Evolutionary conservation across 2,329 filamentous ascomycete genomes (phyloP), one percentile per base, ranked within the genome.

Genomic region (Aspergillus fumigatus): DNA sequence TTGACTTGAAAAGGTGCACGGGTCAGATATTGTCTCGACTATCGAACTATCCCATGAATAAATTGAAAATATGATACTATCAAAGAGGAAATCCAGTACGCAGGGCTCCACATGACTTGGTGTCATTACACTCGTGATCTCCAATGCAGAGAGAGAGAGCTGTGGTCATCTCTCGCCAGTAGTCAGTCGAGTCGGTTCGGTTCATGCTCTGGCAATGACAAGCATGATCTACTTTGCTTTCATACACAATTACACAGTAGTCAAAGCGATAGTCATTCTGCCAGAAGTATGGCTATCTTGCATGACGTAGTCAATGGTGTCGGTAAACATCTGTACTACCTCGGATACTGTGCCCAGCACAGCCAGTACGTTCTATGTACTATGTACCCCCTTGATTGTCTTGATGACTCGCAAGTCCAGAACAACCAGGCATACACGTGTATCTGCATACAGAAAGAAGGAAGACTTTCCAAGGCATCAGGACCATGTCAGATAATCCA

Each of bases 71-170:
- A 32, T 29, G 10, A 6, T 14, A 35, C 14, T 35, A 35, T 38
- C 2, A 17, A 38, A 17, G 0, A 17, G 32, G 14, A 38, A 7
- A 38, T 38, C n/a, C 32, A 38, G 5, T 38, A 38, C 32, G 14
- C 14, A 7, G 32, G 10, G 14, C 7, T 51, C 27, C 23, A 48
- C 52, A 32, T 27, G 48, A 54, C 48, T 35, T 35, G 32, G 48
- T 48, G 27, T 29, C 27, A 29, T 50, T 27, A 50, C 40, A 48
- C 53, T 50, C 53, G 53, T 50, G 53, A 55, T 55, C 49, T 52
- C 53, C 53, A 35, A 51, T 55, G 53, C 53, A 55, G 53, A n/a
- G n/a, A n/a, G n/a, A n/a, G n/a, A n/a, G n/a, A 52, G 53, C 38
- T 48, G n/a, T 32, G 53, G 48, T 55, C 53, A 52, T 29, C 38